Evolutionary conservation across 768 basidiomycete species (phyloP).

Genomic region (Tulasnella sp.): DNA sequence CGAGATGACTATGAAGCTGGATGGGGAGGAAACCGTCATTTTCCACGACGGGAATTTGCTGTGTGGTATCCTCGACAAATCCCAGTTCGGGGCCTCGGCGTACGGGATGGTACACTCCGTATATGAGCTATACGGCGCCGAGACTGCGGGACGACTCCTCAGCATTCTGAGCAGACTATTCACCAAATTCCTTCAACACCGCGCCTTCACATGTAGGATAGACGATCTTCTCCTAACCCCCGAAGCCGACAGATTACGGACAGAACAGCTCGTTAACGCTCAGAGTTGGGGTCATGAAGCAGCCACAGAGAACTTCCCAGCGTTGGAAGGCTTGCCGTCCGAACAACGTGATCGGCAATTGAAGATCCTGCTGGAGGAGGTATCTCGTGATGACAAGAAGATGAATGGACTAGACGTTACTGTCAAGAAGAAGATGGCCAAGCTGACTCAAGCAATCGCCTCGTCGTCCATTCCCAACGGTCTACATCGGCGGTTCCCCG

Average conservation of each 20-base stretch:
- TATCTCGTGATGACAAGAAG: conserved; percentile 88
- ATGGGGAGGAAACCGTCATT: conserved; percentile 66
- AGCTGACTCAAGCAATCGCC: conserved; percentile 83
- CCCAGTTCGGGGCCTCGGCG: conserved; percentile 91
- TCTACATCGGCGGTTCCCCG: conserved; percentile 86
- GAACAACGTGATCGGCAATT: conserved; percentile 39
- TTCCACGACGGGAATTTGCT: conserved; percentile 91
- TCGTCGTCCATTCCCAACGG: conserved; percentile 78
- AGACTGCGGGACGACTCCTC: conserved; percentile 79
- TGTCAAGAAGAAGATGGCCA: conserved; percentile 72
- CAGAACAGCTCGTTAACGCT: conserved; percentile 54
- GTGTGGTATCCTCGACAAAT: conserved; percentile 91
- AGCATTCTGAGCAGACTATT: conserved; percentile 89
- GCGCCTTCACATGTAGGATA: conserved; percentile 97
- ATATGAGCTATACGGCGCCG: conserved; percentile 89
- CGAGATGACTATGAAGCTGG: conserved; percentile 41
- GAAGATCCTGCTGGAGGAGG: conserved; percentile 69
- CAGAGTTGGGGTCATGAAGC: conserved; percentile 71
- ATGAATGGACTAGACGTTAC: conserved; percentile 95
- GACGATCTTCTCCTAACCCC: conserved; percentile 89
- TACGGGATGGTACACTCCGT: conserved; percentile 96
- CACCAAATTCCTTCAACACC: conserved; percentile 93
- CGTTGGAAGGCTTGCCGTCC: conserved; percentile 32
- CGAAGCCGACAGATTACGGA: conserved; percentile 61
- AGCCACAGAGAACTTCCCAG: conserved; percentile 84